Conservation (phyloP, 108 stramenopile genomes). For the Skeletonema costatum region DNA sequence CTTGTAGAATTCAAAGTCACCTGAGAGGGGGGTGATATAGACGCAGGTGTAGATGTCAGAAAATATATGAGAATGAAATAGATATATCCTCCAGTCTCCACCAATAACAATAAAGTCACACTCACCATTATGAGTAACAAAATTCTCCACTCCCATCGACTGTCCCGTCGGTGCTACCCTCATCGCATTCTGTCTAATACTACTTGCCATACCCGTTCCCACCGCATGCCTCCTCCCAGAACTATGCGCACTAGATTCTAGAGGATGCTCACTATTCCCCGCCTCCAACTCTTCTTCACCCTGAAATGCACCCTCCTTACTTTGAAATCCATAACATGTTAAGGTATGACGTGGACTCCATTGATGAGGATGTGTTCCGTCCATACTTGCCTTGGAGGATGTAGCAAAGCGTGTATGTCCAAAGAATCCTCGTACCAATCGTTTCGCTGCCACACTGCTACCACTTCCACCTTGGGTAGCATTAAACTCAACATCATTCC, state of each 20-base stretch:
- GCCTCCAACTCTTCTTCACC: too few relatives aligned
- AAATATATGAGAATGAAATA: neutral
- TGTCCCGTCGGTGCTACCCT: neutral
- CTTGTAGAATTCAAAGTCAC: constrained; percentile 78
- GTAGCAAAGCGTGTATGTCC: constrained; percentile 83
- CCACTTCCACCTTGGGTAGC: neutral
- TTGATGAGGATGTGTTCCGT: constrained; percentile 76
- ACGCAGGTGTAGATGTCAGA: neutral
- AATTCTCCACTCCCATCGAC: constrained; percentile 54
- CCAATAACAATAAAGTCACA: too few relatives aligned
- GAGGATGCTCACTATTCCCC: too few relatives aligned
- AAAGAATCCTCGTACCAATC: constrained; percentile 39
- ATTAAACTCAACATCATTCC: constrained; percentile 5
- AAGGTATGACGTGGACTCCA: constrained; percentile 50
- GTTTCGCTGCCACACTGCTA: neutral
- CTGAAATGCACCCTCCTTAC: too few relatives aligned
- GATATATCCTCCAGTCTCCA: too few relatives aligned
- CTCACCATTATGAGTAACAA: constrained; percentile 64
- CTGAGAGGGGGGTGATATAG: neutral
- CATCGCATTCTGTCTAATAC: too few relatives aligned
- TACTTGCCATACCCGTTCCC: too few relatives aligned
- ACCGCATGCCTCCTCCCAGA: too few relatives aligned
- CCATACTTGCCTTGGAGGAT: constrained; percentile 53
- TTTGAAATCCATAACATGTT: too few relatives aligned
- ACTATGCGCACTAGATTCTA: too few relatives aligned